These are phyloP conservation scores for Pyronema domesticum DNA, from an alignment of 495 filamentous ascomycete genomes.

Conservation along the genomic window DNA sequence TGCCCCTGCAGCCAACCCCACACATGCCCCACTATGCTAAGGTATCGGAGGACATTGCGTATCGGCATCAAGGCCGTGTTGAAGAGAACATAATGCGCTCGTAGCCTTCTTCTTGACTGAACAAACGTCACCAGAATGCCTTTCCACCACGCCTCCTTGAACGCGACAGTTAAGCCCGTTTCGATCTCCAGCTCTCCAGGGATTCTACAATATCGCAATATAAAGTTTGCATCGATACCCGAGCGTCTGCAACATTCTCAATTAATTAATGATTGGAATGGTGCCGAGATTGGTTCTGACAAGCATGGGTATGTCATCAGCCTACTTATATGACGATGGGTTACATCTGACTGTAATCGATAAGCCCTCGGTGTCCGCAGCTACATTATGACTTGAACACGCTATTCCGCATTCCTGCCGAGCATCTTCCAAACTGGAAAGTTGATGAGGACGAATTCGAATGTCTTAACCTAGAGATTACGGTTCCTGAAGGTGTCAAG, in stretches of 20 bases:
- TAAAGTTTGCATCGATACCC: not conserved
- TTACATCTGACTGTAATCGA: not conserved
- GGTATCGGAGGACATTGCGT: no score
- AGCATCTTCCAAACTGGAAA: not conserved
- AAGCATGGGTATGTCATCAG: not conserved
- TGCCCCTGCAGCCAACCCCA: no score
- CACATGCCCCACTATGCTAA: no score
- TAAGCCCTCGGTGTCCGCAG: not conserved
- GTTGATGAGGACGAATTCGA: slow-evolving; percentile 1
- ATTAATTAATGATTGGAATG: not conserved
- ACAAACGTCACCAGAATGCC: not conserved
- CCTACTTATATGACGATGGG: not conserved
- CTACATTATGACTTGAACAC: not conserved
- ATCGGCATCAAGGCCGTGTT: no score
- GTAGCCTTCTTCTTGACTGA: not conserved
- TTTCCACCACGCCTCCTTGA: slow-evolving; percentile 1
- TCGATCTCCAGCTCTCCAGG: not conserved
- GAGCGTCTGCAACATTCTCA: not conserved
- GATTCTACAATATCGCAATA: slow-evolving; percentile 1
- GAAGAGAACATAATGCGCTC: no score
- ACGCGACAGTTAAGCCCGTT: not conserved
- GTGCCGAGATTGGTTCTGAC: not conserved
- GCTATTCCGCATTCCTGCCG: not conserved
- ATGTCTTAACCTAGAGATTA: slow-evolving; percentile 1
- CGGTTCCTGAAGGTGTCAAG: not conserved